Base-by-base conservation (phyloP, 805 yeast species). In the Starmerella bombicola region DNA sequence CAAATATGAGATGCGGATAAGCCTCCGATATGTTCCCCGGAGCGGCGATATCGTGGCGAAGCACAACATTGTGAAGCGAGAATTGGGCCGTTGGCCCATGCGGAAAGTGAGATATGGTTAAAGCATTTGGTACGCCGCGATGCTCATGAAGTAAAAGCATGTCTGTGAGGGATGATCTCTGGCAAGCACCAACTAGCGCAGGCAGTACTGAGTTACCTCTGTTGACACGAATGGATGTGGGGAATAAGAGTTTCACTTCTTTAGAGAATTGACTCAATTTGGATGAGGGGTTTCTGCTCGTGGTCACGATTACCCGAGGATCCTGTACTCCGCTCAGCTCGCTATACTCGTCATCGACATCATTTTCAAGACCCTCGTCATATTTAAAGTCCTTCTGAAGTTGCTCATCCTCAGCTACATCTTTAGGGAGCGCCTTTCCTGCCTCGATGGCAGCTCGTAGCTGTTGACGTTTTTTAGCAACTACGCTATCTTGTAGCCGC, bases 41-140 rank as follows among this genome's bases (percentile, higher is more conserved):
- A 53, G 83, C 75, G 21, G 79, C 67, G 33, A 91, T 71, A 63
- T 91, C 99, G 60, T 91, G 99, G 60, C 97, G 78, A 42, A 91
- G 67, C 20, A 83, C 85, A 40, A 91, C 97, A 55, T 91, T 91
- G 62, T 91, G 97, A 42, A 91, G 66, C 9, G 96, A 82, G 68
- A 91, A 91, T 34, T 81, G 78, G 25, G 91, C 93, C 2, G 96
- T 81, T 16, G 98, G 99, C 0, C 99, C 99, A 58, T 91, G 95
- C 3, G 98, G 99, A 60, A 91, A 81, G 66, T 91, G 99, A 25
- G 91, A 78, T 21, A 91, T 65, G 1, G 97, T 88, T 45, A 91
- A 55, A 1, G 95, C 82, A 0, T 95, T 86, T 38, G 99, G 99
- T 0, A 83, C 88, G 73, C 99, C 99, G 63, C 99, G 72, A 62